Conservation (phyloP, 345 rosid genomes). For the Moricandia moricandioides region DNA sequence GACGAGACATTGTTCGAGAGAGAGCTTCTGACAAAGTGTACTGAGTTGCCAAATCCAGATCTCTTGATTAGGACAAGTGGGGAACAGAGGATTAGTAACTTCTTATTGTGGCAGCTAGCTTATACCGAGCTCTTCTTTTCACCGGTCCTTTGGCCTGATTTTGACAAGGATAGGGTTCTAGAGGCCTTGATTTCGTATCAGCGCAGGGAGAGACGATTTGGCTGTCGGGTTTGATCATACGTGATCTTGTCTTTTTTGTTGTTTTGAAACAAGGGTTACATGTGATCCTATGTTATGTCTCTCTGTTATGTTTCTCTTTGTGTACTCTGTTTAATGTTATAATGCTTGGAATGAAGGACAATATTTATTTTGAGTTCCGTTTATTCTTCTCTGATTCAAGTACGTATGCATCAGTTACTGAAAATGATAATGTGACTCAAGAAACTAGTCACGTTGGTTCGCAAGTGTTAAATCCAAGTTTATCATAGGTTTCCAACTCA, state of each 20-base stretch:
- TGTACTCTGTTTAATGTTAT: neutral
- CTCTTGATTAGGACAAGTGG: constrained; percentile 72
- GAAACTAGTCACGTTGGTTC: neutral
- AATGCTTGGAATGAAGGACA: neutral
- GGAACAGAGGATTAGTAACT: constrained; percentile 74
- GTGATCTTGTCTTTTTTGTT: neutral
- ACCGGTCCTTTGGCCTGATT: constrained; percentile 71
- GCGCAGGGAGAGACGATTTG: constrained; percentile 63
- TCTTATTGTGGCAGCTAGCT: constrained; percentile 72
- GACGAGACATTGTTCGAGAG: constrained; percentile 51
- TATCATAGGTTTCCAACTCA: too few relatives aligned
- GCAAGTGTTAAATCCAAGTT: neutral
- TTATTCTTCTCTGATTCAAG: neutral
- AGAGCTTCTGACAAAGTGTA: constrained; percentile 58
- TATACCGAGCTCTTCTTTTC: constrained; percentile 70
- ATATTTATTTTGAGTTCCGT: neutral
- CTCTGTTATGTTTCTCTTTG: neutral
- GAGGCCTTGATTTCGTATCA: constrained; percentile 61
- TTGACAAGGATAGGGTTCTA: constrained; percentile 43
- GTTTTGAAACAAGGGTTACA: neutral
- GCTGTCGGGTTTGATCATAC: constrained; percentile 30
- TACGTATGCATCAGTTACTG: neutral
- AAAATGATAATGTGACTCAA: neutral
- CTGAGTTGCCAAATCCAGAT: constrained; percentile 58
- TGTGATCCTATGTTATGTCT: neutral